These are phyloP conservation scores for Coemansia sp. DNA, from an alignment of 192 early-diverging fungal genomes.

Conservation along the genomic window DNA sequence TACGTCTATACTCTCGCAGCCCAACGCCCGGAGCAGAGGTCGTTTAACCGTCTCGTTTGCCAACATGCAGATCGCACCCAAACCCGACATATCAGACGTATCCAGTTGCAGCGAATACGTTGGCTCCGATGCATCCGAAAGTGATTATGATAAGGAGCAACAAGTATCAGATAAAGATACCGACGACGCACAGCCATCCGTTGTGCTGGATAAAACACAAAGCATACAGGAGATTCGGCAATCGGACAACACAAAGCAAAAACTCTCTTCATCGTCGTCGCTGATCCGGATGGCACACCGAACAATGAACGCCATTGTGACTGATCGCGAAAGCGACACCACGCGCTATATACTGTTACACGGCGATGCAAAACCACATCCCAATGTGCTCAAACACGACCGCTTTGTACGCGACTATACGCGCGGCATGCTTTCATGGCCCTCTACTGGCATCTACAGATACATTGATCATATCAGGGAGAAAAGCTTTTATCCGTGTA, in stretches of 20 bases:
- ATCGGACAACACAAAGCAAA: neutral
- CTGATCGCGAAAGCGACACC: neutral
- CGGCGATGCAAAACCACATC: neutral
- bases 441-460: constrained; percentile 11
- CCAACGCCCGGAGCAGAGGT: too few species aligned
- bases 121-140: too few species aligned
- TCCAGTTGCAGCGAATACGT: too few species aligned
- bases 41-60: too few species aligned
- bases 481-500: neutral
- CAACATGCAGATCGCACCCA: too few species aligned
- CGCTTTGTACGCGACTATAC: neutral
- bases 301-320: neutral
- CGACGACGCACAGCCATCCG: neutral
- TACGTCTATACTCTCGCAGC: too few species aligned
- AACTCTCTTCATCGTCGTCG: neutral
- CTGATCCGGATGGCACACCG: neutral
- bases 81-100: too few species aligned
- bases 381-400: neutral
- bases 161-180: too few species aligned
- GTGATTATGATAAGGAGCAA: too few species aligned
- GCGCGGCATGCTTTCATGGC: constrained; percentile 14
- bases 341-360: neutral
- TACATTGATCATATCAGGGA: constrained; percentile 9
- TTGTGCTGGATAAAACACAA: neutral
- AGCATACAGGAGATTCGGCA: neutral